Evolutionary conservation across 441 rosid species (phyloP), one percentile per base, ranked within the genome.

Genomic region (Eutrema salsugineum): DNA sequence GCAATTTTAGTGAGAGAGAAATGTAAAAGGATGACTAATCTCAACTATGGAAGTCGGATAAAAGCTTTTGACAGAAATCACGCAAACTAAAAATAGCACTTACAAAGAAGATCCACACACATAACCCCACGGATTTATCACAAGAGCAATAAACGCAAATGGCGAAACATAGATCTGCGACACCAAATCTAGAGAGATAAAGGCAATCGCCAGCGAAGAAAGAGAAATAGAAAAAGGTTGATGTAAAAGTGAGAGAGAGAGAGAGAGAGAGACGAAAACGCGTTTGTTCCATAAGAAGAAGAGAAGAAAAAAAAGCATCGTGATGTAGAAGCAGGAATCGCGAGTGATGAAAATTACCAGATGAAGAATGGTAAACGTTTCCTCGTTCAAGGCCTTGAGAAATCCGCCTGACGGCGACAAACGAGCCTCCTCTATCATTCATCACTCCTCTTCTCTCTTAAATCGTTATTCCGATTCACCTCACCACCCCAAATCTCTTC

Each of bases 401-500:
- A 71, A 91, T 89, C 80, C 99, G 81, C 84, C 97, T 82, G 58
- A 90, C 97, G 67, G 99, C 99, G 20, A 94, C 97, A 75, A 94
- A 94, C 38, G 99, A 94, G 0, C 90, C 97, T 79, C 96, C 96
- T 81, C 97, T 80, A 68, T 89, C 97, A 42, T 93, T 89, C 97
- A 92, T 94, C 63, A 35, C 78, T 66, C 71, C 60, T 40, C 11
- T 22, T 55, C 38, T 92, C 54, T 32, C 77, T 63, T 64, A 36
- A 9, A 14, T 63, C 47, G 55, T 47, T 70, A 32, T 40, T 39
- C 53, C 68, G 64, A 50, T 61, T 49, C n/a, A 28, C 30, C 28
- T 70, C 66, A 24, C 42, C 50, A n/a, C n/a, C 14, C 68, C 43
- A 9, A 44, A 54, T 32, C 48, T 50, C 48, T 39, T 57, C 53